Evolutionary conservation across 2,329 filamentous ascomycete species (phyloP), one percentile per base, ranked within the genome.

Genomic region (Colletotrichum eremochloae): DNA sequence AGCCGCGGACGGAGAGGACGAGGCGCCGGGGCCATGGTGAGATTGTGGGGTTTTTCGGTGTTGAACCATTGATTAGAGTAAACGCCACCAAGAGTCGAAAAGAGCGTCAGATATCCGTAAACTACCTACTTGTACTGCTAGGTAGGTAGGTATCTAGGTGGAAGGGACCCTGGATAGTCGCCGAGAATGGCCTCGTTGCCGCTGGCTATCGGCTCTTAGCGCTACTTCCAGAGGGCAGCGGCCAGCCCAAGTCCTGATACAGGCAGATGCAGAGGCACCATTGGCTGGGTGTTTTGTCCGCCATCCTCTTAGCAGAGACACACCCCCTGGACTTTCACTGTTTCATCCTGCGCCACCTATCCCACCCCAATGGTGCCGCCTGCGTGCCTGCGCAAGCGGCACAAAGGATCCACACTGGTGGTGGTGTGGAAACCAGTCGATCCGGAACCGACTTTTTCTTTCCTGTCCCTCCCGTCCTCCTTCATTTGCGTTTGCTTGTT

Each of bases 311-410:
- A 66, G 69, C 58, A 69, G 55, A 55, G 48, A 55, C 67, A 57
- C 67, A 20, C 15, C 20, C 44, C 44, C 65, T 75, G 73, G 55
- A 56, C 67, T 74, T 74, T 74, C 72, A 69, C 71, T 63, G 73
- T 75, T 75, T 75, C 73, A 72, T 29, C 60, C 68, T 65, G 67
- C 57, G 68, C 72, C 72, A 65, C 64, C 71, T 64, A 65, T 72
- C 64, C 72, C 67, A 71, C 42, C 56, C 67, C 44, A 55, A 65
- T 75, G 73, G 67, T 57, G 71, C 66, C 44, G 40, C 46, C 29
- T 56, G 66, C 68, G 68, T 75, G 64, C 73, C 73, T 75, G 73
- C 73, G 73, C 73, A 74, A 75, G 73, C 55, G 38, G 69, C 18
- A n/a, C 53, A 40, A 40, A 38, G 69, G 38, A 69, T 69, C 69